A percentile compares a stretch with the other conserved stretches of the same genome.
These are phyloP conservation scores for Dictyostelium firmibasis DNA, from an alignment of 78 protist genomes.

Conservation along the genomic window DNA sequence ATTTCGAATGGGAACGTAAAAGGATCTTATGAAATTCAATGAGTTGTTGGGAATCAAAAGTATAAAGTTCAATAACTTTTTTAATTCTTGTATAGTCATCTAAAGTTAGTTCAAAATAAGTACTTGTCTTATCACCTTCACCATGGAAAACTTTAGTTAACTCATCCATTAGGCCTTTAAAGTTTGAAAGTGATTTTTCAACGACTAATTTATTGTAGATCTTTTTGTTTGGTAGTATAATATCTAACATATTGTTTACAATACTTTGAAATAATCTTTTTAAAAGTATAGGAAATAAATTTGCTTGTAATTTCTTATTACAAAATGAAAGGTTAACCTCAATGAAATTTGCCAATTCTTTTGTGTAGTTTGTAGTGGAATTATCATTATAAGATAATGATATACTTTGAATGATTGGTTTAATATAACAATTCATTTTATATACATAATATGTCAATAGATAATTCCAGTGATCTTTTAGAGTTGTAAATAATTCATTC, in stretches of 20 bases:
- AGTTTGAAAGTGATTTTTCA: background rate
- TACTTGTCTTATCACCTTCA: slow-evolving; percentile 20
- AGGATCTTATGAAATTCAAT: slow-evolving; percentile 32
- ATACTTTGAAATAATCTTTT: background rate
- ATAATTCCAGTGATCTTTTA: slow-evolving; percentile 38
- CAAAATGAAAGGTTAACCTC: background rate
- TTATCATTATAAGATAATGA: slow-evolving; percentile 13
- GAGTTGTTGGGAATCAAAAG: slow-evolving; percentile 24
- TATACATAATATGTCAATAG: background rate
- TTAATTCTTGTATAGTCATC: slow-evolving; percentile 4
- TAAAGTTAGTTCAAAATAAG: background rate
- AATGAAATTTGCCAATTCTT: background rate
- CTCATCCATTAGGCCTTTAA: background rate
- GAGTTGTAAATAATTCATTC: background rate
- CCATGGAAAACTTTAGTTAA: slow-evolving; percentile 39
- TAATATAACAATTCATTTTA: slow-evolving; percentile 13
- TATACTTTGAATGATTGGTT: slow-evolving; percentile 39
- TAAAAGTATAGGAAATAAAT: background rate
- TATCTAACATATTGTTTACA: background rate
- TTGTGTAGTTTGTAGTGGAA: background rate
- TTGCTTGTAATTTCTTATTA: background rate
- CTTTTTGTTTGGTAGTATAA: slow-evolving; percentile 2
- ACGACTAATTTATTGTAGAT: background rate
- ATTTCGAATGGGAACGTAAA: background rate
- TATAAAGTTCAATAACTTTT: slow-evolving; percentile 20